A percentile compares a stretch with the other conserved stretches of the same genome.
Evolutionary conservation across 208 protist species (phyloP).

Genomic region (Leishmania mexicana): DNA sequence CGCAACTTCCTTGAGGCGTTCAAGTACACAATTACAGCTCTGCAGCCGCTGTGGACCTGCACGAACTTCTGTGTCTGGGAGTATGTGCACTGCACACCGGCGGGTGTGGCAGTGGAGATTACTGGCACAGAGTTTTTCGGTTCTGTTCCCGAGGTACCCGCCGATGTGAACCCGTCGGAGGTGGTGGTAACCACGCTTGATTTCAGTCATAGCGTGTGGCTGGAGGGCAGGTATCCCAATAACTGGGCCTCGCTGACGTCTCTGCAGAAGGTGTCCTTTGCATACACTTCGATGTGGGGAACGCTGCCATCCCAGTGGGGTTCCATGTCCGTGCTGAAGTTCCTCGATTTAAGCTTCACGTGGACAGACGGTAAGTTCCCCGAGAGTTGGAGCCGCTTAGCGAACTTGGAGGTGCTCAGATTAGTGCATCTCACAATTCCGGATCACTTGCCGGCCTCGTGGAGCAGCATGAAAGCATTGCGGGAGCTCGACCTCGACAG

Average conservation of each 20-base stretch:
- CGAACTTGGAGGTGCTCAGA: background rate
- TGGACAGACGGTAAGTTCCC: slow-evolving; percentile 1
- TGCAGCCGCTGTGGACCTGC: background rate
- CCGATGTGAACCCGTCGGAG: background rate
- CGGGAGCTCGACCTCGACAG: background rate
- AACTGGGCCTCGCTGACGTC: slow-evolving; percentile 5
- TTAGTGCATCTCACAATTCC: slow-evolving; percentile 1
- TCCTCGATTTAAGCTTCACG: slow-evolving; percentile 3
- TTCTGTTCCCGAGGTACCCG: background rate
- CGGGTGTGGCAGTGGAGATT: slow-evolving; percentile 13
- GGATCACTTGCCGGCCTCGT: background rate
- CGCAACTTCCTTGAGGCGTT: slow-evolving; percentile 11
- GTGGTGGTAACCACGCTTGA: slow-evolving; percentile 15
- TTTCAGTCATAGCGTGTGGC: background rate
- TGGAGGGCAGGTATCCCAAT: slow-evolving; percentile 5
- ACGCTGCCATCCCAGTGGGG: background rate
- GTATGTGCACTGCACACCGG: slow-evolving; percentile 7
- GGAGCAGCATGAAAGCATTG: background rate
- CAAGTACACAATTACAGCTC: background rate
- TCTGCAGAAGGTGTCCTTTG: slow-evolving; percentile 7
- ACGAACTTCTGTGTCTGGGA: slow-evolving; percentile 11
- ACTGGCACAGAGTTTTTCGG: background rate
- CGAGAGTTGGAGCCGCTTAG: background rate
- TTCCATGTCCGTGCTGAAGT: background rate
- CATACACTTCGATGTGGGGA: slow-evolving; percentile 6